Base-by-base conservation (phyloP, 2,329 filamentous ascomycete species). In the Aspergillus sp. region DNA sequence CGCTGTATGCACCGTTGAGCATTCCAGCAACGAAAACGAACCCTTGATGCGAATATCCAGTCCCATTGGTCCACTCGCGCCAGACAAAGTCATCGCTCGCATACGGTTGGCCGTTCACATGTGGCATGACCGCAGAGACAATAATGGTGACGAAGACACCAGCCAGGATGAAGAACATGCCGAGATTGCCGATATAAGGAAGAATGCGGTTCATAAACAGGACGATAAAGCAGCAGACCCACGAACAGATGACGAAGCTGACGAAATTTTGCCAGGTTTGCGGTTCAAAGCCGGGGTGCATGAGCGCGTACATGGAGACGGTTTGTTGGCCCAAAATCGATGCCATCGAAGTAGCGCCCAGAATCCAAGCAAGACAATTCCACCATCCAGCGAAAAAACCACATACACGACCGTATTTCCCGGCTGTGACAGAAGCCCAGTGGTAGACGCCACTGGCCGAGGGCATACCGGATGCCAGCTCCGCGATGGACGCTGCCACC, bases 1-100 rank as follows among this genome's bases (percentile, higher is more conserved):
- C 78, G 40, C 79, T 77, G 59, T 80, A 87, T 3, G 83, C 83
- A 7, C 82, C 83, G 55, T 87, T 87, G 27, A 85, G 70, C 61
- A 85, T 82, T 12, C 82, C 81, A 0, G 78, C 68, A 28, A 83
- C 66, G 52, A 85, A 85, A 2, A 80, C 80, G n/a, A 85, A 77
- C 10, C 80, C 80, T 40, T 78, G 70, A 44, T 69, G 75, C 1
- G 57, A 51, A 48, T 65, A 68, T 27, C 69, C 55, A 41, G 70
- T 70, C 42, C 68, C 54, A 54, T 68, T 77, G 64, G 78, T 44
- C 79, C 79, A 57, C 66, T 79, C 54, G 62, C 56, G 63, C 78
- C 78, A 83, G 6, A 82, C 77, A 29, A 76, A 77, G 29, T 71
- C 53, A 52, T 72, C 73, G 39, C 66, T 71, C 3, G 74, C 77